These are phyloP conservation scores for Geotrichum ghanense DNA, from an alignment of 805 yeast species.

Conservation along the genomic window DNA sequence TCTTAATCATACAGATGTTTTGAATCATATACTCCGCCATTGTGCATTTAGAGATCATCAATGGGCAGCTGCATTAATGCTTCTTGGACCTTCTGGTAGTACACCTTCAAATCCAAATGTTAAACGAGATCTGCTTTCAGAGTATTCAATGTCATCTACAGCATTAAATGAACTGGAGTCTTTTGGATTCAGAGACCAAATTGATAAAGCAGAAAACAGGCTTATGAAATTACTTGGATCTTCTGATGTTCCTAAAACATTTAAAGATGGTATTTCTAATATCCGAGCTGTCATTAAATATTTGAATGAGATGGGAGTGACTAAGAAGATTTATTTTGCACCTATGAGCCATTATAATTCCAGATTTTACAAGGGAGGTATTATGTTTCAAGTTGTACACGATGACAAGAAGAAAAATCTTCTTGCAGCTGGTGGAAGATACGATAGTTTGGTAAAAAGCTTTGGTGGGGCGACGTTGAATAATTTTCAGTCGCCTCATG, in stretches of 20 bases:
- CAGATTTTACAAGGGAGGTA: constrained; percentile 64
- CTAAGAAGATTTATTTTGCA: constrained; percentile 46
- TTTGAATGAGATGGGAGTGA: constrained; percentile 48
- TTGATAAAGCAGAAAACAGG: constrained; percentile 50
- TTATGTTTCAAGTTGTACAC: constrained; percentile 80
- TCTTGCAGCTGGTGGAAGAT: constrained; percentile 90
- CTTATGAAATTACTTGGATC: constrained; percentile 64
- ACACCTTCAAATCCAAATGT: constrained; percentile 55
- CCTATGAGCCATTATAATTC: constrained; percentile 82
- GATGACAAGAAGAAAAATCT: constrained; percentile 36
- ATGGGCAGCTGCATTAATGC: constrained; percentile 51
- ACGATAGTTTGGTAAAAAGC: constrained; percentile 59
- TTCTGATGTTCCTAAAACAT: constrained; percentile 46
- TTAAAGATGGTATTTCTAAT: constrained; percentile 54
- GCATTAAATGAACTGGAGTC: constrained; percentile 69
- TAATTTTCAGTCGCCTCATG: constrained; percentile 31
- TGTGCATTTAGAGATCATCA: constrained; percentile 74
- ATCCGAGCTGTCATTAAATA: constrained; percentile 46
- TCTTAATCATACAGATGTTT: constrained; percentile 70
- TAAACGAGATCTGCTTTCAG: constrained; percentile 42
- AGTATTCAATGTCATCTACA: constrained; percentile 68
- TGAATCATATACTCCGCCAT: constrained; percentile 67
- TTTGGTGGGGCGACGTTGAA: constrained; percentile 46
- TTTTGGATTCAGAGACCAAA: constrained; percentile 65
- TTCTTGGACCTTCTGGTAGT: constrained; percentile 67